A percentile compares a stretch with the other conserved stretches of the same genome.
phyloP scores from a whole-genome alignment of 202 grass and related monocot genomes.

The Hordeum pubiflorum region DNA sequence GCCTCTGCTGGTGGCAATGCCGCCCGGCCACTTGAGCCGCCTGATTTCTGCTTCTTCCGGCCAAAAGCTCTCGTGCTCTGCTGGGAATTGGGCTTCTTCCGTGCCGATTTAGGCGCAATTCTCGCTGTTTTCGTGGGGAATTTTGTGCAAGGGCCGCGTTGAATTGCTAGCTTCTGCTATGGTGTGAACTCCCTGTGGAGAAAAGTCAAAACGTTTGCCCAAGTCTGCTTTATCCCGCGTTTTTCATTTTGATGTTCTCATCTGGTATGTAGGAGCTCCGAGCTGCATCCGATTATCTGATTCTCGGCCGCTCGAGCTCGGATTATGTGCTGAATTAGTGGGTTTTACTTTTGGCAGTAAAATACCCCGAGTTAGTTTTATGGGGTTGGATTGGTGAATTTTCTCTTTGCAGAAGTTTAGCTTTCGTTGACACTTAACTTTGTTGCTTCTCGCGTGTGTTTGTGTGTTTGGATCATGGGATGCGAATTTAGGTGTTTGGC shows the following conservation, averaged over 20 bases:
- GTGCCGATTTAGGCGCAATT: not conserved
- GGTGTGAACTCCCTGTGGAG: not conserved
- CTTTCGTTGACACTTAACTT: not conserved
- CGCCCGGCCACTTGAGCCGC: not conserved
- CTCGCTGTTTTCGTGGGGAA: not conserved
- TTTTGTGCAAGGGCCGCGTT: not conserved
- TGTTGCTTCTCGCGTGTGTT: not conserved
- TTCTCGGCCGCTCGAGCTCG: not conserved
- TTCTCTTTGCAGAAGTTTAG: not conserved
- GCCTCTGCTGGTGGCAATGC: constrained; percentile 26
- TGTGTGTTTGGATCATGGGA: not conserved
- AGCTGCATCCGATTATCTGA: not conserved
- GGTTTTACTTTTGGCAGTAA: not conserved
- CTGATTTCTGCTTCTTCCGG: not conserved
- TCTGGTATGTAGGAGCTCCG: not conserved
- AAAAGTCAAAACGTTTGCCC: constrained; percentile 1
- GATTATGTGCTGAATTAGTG: not conserved
- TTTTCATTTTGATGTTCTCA: not conserved
- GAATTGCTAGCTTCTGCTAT: not conserved
- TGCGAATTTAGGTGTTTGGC: not conserved
- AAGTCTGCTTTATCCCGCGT: not conserved
- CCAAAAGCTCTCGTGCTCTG: not conserved
- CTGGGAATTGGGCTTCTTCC: not conserved
- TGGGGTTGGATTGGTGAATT: not conserved
- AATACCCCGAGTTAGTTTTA: not conserved